Base-by-base conservation (phyloP, 2,329 filamentous ascomycete genomes). In the Penicillium rolfsii region DNA sequence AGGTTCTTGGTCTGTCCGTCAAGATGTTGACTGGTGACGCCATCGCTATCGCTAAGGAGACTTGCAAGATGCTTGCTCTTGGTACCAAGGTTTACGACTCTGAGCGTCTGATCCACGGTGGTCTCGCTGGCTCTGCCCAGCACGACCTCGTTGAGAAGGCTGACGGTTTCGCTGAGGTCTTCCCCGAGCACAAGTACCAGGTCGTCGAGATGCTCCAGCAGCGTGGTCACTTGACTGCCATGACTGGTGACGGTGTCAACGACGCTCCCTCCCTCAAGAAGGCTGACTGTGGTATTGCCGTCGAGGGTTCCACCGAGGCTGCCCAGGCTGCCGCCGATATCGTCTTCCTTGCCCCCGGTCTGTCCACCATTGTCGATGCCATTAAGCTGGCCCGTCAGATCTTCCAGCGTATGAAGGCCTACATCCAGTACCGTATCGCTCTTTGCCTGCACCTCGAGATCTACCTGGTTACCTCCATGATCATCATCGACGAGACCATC, bases 21-120 rank as follows among this genome's bases (percentile, higher is more conserved):
- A 91, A 91, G 86, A 91, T 91, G 89, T 82, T 91, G 77, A 91
- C 89, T 80, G 89, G 89, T 85, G 89, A 91, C 74, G 89, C 89
- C 66, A 89, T 91, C 70, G 89, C 89, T 70, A 91, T 91, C 67
- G 89, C 89, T 61, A 91, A 91, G 82, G 89, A 91, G 80, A 91
- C 89, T 68, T 91, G 89, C 85, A 90, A 91, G 82, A 91, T 91
- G 87, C 83, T 91, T 75, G 88, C 89, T 67, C 86, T 91, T 61
- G 88, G 88, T 70, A 91, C 89, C 75, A 91, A 91, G 83, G 89
- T 92, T 67, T 91, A 91, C 83, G 90, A 91, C 82, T 91, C 89
- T 62, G 87, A 89, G 74, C 89, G 88, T 80, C 85, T 92, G 67
- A 90, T 91, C 70, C 87, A 90, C 79, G 88, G 89, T 79, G 89